Conservation (phyloP, 345 rosid species). For the Populus ilicifolia region DNA sequence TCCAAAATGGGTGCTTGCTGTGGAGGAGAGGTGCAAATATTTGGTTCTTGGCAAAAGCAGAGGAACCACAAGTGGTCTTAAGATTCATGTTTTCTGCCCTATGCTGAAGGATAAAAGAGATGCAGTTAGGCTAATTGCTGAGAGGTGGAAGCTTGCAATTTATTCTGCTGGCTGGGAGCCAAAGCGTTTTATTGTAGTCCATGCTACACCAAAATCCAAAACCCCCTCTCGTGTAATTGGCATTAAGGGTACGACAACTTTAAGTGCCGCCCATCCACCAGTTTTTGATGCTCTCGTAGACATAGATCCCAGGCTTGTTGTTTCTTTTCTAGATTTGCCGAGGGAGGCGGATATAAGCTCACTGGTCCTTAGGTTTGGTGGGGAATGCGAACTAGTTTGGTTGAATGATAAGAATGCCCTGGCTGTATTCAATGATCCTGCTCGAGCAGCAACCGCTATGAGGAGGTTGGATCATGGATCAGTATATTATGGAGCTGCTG, state of each 20-base stretch:
- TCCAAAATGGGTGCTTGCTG: slow-evolving; percentile 82
- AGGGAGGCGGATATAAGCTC: slow-evolving; percentile 85
- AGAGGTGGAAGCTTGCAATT: slow-evolving; percentile 90
- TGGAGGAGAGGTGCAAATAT: slow-evolving; percentile 92
- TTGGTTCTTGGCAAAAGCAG: slow-evolving; percentile 81
- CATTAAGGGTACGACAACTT: slow-evolving; percentile 46
- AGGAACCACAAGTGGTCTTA: slow-evolving; percentile 49
- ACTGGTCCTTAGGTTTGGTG: slow-evolving; percentile 82
- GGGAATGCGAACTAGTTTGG: slow-evolving; percentile 94
- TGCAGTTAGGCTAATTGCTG: slow-evolving; percentile 78
- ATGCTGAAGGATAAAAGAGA: slow-evolving; percentile 93
- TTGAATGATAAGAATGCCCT: slow-evolving; percentile 89
- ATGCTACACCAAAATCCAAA: slow-evolving; percentile 72
- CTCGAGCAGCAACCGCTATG: slow-evolving; percentile 97
- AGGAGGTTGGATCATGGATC: slow-evolving; percentile 94
- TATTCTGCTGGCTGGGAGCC: slow-evolving; percentile 90
- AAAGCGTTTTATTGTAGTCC: slow-evolving; percentile 73
- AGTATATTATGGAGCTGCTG: slow-evolving; percentile 67
- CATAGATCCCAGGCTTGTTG: slow-evolving; percentile 94
- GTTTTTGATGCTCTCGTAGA: slow-evolving; percentile 73
- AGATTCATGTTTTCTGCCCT: slow-evolving; percentile 87
- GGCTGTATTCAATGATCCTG: slow-evolving; percentile 84
- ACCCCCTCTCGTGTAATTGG: slow-evolving; percentile 76
- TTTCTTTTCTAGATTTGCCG: slow-evolving; percentile 81
- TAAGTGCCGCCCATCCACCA: slow-evolving; percentile 48